Conservation (phyloP, 257 asterid species). For the Anisodus acutangulus region DNA sequence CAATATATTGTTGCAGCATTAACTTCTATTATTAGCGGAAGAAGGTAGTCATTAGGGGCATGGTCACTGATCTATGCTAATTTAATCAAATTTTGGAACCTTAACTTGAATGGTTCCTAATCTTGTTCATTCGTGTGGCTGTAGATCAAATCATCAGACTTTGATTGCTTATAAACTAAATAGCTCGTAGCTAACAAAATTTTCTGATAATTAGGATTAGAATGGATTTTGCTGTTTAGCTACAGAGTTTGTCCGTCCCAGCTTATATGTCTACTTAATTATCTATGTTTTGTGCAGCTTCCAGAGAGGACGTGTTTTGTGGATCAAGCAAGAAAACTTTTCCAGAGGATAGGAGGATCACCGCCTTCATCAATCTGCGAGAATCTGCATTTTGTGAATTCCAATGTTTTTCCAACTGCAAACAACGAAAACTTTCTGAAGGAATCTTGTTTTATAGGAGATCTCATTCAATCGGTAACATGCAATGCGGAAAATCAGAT, state of each 20-base stretch:
- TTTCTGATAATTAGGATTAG: too few relatives aligned
- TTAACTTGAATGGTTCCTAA: neutral
- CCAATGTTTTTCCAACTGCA: slow-evolving; percentile 31
- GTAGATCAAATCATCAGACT: neutral
- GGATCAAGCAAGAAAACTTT: slow-evolving; percentile 55
- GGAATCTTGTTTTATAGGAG: slow-evolving; percentile 33
- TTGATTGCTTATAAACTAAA: neutral
- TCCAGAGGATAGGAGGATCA: slow-evolving; percentile 48
- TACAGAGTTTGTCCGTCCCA: too few relatives aligned
- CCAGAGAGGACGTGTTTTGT: slow-evolving; percentile 59
- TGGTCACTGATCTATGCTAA: neutral
- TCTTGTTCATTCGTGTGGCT: neutral
- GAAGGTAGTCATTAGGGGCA: neutral
- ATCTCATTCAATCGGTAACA: slow-evolving; percentile 41
- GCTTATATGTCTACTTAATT: neutral
- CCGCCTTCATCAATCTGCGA: slow-evolving; percentile 40
- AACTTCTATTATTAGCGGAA: neutral
- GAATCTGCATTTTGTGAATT: slow-evolving; percentile 33
- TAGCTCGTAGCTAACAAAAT: too few relatives aligned
- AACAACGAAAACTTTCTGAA: slow-evolving; percentile 41
- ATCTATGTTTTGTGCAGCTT: slow-evolving; percentile 48
- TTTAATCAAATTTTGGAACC: neutral
- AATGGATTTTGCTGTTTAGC: too few relatives aligned
- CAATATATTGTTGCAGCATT: neutral
- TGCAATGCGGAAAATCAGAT: slow-evolving; percentile 36